Evolutionary conservation across 192 early-diverging fungal genomes (phyloP), one percentile per base, ranked within the genome.

Genomic region (Rhizoclosmatium globosum): DNA sequence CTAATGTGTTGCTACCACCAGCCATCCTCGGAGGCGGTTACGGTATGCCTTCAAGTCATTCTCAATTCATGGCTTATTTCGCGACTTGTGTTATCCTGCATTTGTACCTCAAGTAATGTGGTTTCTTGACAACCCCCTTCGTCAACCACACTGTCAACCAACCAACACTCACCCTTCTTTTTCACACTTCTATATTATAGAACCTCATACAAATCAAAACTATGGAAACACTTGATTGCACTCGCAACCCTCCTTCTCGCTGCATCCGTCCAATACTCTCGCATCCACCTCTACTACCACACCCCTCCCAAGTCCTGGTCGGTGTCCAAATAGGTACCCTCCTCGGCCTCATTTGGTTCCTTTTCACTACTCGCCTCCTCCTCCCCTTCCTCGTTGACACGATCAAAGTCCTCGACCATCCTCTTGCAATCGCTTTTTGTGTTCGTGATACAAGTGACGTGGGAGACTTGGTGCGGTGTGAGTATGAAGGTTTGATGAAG

Each of bases 31-130:
- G 92, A 2, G 82, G 84, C 15, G 93, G 92, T 4, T 95, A 96
- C 80, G 95, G 93, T 3, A 96, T 96, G 95, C 95, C 95, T 7
- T 93, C 91, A 6, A 90, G 87, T 42, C 95, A 96, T 79, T 77
- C 94, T 7, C 94, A 96, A 74, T 94, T 95, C 77, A 92, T 95
- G 77, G 86, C 87, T 46, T 96, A 87, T 80, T 96, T 94, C 84
- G 86, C 91, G 4, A 82, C 82, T 0, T 94, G 89, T 75, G 62
- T 79, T 0, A 65, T 85, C 19, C 77, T 95, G 17, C 87, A 93
- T 62, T 72, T 88, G 39, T 80, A 84, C 50, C 64, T 57, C 47
- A 79, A 85, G 89, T 91, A 82, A 43, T 45, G 9, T 21, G 6
- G 31, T 31, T 31, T 31, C 31, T 31, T 31, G 31, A 31, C 31